Percentiles rank a stretch among this genome's conserved stretches.
Evolutionary conservation across 2,329 filamentous ascomycete genomes (phyloP).

Genomic region (Drechslerella dactyloides): DNA sequence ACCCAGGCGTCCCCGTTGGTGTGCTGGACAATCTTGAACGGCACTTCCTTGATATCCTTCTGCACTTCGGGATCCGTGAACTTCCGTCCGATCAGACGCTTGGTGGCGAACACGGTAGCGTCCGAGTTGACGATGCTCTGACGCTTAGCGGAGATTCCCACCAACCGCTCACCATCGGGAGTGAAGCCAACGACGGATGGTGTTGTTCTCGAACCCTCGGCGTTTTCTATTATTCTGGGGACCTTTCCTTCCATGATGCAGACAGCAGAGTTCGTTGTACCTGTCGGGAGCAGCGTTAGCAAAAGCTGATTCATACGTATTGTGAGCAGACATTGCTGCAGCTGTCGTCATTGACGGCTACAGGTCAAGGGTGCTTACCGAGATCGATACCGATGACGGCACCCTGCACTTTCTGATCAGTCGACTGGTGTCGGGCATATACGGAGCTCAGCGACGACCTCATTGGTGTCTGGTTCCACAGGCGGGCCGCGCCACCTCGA

Average conservation of each 20-base stretch:
- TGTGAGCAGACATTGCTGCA: background rate
- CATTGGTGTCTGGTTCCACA: constrained; percentile 43
- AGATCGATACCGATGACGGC: constrained; percentile 98
- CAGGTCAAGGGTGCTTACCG: constrained; percentile 64
- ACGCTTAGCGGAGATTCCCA: constrained; percentile 96
- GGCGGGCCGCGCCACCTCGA: constrained; percentile 44
- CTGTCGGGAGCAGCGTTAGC: constrained; percentile 57
- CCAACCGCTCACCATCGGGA: constrained; percentile 91
- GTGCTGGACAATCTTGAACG: constrained; percentile 98
- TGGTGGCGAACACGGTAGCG: constrained; percentile 97
- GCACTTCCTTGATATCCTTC: constrained; percentile 95
- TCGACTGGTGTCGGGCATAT: constrained; percentile 79
- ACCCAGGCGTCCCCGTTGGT: constrained; percentile 96
- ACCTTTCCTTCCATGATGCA: constrained; percentile 97
- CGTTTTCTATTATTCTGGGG: constrained; percentile 96
- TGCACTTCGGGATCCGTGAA: constrained; percentile 93
- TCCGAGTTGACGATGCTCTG: constrained; percentile 98
- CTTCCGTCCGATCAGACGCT: constrained; percentile 98
- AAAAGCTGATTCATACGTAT: constrained; percentile 8
- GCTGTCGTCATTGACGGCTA: background rate
- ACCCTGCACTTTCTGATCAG: constrained; percentile 88
- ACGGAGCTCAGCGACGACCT: constrained; percentile 61
- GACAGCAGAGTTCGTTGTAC: constrained; percentile 96
- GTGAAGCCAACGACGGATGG: constrained; percentile 95
- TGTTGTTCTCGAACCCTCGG: constrained; percentile 89